These are phyloP conservation scores for Penicillium sp. DNA, from an alignment of 2,329 filamentous ascomycete genomes.

Conservation along the genomic window DNA sequence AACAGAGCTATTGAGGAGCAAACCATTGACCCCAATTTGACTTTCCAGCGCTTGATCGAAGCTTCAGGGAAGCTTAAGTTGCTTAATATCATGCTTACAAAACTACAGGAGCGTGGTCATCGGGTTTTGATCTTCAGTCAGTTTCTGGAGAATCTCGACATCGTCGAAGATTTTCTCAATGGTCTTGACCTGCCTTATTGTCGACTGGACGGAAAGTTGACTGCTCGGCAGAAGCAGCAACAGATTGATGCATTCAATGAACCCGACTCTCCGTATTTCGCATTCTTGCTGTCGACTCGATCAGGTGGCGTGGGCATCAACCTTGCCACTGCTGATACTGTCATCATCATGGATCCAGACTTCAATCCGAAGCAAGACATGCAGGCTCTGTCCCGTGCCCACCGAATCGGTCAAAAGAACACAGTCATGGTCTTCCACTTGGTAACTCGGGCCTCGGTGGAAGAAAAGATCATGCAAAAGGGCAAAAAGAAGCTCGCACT, in stretches of 20 bases:
- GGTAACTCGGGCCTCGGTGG: slow-evolving; percentile 83
- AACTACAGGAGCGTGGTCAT: slow-evolving; percentile 80
- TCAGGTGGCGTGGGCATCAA: slow-evolving; percentile 98
- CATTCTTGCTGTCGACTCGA: slow-evolving; percentile 88
- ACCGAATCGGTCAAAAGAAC: slow-evolving; percentile 94
- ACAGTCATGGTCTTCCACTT: slow-evolving; percentile 96
- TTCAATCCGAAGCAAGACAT: slow-evolving; percentile 99
- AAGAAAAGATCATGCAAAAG: slow-evolving; percentile 96
- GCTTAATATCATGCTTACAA: slow-evolving; percentile 82
- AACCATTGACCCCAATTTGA: slow-evolving; percentile 59
- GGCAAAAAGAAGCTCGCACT: slow-evolving; percentile 95
- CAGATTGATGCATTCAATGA: slow-evolving; percentile 93
- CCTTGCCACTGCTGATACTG: slow-evolving; percentile 92
- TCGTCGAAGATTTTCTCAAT: slow-evolving; percentile 87
- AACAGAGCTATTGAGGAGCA: slow-evolving; percentile 86
- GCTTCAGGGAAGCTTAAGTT: slow-evolving; percentile 88
- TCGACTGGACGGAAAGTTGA: slow-evolving; percentile 82
- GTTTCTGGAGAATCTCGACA: slow-evolving; percentile 81
- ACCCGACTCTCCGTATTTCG: slow-evolving; percentile 78
- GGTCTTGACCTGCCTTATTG: slow-evolving; percentile 72
- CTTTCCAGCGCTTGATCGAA: slow-evolving; percentile 82
- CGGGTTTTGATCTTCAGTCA: slow-evolving; percentile 95
- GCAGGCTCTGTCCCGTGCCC: slow-evolving; percentile 89
- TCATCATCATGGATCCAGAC: slow-evolving; percentile 95
- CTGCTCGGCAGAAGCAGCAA: slow-evolving; percentile 85